Conservation (phyloP, 257 asterid genomes). For the Thymus mandschuricus region DNA sequence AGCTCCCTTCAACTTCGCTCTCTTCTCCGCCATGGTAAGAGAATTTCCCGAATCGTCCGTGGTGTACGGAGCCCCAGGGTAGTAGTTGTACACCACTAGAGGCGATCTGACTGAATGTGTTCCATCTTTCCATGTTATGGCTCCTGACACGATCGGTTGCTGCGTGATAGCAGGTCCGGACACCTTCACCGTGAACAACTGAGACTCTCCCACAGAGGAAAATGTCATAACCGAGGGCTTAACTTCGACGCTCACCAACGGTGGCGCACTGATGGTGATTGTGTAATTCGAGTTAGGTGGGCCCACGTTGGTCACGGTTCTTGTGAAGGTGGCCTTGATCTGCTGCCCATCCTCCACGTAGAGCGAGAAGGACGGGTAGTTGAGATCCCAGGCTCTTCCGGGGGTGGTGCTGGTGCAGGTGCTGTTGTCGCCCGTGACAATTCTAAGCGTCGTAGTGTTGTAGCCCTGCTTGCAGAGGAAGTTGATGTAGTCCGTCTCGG, state of each 20-base stretch:
- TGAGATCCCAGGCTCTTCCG: slow-evolving; percentile 39
- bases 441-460: slow-evolving; percentile 30
- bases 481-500: slow-evolving; percentile 36
- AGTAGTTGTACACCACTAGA: slow-evolving; percentile 43
- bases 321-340: slow-evolving; percentile 30
- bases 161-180: slow-evolving; percentile 39
- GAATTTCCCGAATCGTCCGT: background rate
- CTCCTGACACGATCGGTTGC: slow-evolving; percentile 42
- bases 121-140: slow-evolving; percentile 38
- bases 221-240: slow-evolving; percentile 38
- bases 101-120: slow-evolving; percentile 39
- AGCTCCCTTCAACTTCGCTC: background rate
- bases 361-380: slow-evolving; percentile 41
- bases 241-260: slow-evolving; percentile 17
- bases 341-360: slow-evolving; percentile 35
- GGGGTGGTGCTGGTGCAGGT: slow-evolving; percentile 26
- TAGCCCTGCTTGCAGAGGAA: slow-evolving; percentile 44
- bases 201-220: slow-evolving; percentile 35
- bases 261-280: slow-evolving; percentile 16
- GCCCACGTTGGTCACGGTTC: slow-evolving; percentile 42
- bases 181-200: slow-evolving; percentile 39
- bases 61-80: slow-evolving; percentile 42
- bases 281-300: slow-evolving; percentile 34
- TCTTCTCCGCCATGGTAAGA: background rate
- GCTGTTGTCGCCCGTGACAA: slow-evolving; percentile 39